Evolutionary conservation across 495 filamentous ascomycete species (phyloP).

Genomic region (Aspergillus indologenus): DNA sequence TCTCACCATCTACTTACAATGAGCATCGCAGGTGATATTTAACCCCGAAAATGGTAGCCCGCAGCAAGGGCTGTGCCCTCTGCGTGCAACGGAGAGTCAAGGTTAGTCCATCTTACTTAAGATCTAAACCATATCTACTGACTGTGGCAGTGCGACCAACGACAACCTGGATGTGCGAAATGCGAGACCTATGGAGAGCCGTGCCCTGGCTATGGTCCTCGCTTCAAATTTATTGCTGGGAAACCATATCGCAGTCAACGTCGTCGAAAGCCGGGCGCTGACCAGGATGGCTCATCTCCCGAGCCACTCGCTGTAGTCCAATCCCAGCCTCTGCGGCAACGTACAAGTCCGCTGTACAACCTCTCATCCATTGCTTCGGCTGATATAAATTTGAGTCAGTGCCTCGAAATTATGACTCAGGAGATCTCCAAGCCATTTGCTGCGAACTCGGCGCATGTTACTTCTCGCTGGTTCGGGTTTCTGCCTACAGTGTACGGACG

Average conservation of each 20-base stretch:
- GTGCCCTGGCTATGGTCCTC: conserved; percentile 36
- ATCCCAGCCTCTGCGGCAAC: not conserved
- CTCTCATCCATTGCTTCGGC: conserved; percentile 8
- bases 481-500: conserved; percentile 33
- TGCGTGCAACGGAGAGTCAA: conserved; percentile 38
- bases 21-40: not conserved
- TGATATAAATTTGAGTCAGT: conserved; percentile 25
- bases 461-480: conserved; percentile 29
- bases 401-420: conserved; percentile 23
- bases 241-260: conserved; percentile 32
- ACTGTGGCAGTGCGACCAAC: conserved; percentile 31
- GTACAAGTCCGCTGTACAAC: not conserved
- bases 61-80: conserved; percentile 53
- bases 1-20: not conserved
- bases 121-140: conserved; percentile 3
- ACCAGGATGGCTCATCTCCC: not conserved
- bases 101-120: conserved; percentile 10
- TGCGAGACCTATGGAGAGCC: conserved; percentile 34
- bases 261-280: conserved; percentile 4
- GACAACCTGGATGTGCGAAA: conserved; percentile 28
- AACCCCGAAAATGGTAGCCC: conserved; percentile 39
- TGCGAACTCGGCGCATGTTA: conserved; percentile 15
- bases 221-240: conserved; percentile 33
- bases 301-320: not conserved
- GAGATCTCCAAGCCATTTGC: conserved; percentile 25